Conservation (phyloP, 164 flowering plant species). For the Dillenia turbinata region DNA sequence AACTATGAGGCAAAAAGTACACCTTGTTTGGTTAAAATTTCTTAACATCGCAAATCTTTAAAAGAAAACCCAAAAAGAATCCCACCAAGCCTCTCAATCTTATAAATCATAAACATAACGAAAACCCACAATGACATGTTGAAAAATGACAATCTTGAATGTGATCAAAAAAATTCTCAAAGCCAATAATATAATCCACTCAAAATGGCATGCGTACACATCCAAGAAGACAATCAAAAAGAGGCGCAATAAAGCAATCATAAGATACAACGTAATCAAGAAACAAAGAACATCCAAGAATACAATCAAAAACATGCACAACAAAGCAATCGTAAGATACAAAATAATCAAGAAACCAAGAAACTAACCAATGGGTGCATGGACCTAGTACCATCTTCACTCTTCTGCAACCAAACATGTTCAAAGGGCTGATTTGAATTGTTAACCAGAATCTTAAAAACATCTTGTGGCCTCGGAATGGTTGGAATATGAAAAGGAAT, state of each 20-base stretch:
- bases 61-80: too few relatives aligned
- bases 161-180: too few relatives aligned
- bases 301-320: not conserved
- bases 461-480: slow-evolving; percentile 74
- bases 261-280: not conserved
- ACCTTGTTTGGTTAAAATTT: too few relatives aligned
- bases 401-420: slow-evolving; percentile 89
- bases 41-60: too few relatives aligned
- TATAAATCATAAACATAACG: too few relatives aligned
- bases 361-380: slow-evolving; percentile 84
- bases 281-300: not conserved
- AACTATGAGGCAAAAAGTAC: too few relatives aligned
- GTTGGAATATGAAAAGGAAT: slow-evolving; percentile 86
- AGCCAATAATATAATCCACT: not conserved
- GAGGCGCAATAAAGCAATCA: not conserved
- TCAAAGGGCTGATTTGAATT: slow-evolving; percentile 79
- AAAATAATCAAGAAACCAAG: not conserved
- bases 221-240: not conserved
- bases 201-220: not conserved
- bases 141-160: too few relatives aligned
- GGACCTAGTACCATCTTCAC: slow-evolving; percentile 65
- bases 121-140: too few relatives aligned
- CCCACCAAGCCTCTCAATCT: too few relatives aligned
- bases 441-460: slow-evolving; percentile 66
- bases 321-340: not conserved